Percentiles rank a stretch among this genome's conserved stretches.
Evolutionary conservation across 1,284 basidiomycete species (phyloP).

Genomic region (Papiliotrema terrestris): DNA sequence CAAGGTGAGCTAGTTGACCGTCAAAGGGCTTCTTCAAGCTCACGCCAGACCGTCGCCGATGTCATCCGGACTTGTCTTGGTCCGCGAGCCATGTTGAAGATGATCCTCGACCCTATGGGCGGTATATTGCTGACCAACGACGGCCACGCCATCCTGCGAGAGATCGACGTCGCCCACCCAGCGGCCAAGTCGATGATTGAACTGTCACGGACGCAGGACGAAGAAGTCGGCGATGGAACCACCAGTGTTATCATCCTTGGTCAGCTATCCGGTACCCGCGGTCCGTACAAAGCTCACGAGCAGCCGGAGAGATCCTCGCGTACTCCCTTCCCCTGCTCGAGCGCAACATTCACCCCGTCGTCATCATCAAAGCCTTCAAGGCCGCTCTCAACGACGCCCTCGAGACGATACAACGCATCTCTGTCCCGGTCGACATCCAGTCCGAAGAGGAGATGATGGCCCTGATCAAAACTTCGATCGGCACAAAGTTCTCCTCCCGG

Average conservation of each 20-base stretch:
- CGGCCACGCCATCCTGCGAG: constrained; percentile 93
- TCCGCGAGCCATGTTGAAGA: constrained; percentile 98
- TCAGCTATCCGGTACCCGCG: constrained; percentile 34
- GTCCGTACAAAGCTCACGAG: constrained; percentile 1
- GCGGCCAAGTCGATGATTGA: constrained; percentile 99
- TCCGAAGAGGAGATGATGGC: constrained; percentile 91
- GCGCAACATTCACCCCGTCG: constrained; percentile 95
- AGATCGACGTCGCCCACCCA: constrained; percentile 97
- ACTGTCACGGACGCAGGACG: constrained; percentile 90
- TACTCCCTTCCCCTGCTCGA: constrained; percentile 89
- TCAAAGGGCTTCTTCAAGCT: not conserved
- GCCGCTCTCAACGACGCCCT: constrained; percentile 89
- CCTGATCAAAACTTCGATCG: constrained; percentile 97
- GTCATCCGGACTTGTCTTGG: constrained; percentile 98
- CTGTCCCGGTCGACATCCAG: constrained; percentile 81
- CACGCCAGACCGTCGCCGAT: constrained; percentile 83
- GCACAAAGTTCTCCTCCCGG: constrained; percentile 95
- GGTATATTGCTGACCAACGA: constrained; percentile 97
- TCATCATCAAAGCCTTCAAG: constrained; percentile 98
- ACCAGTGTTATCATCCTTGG: constrained; percentile 96
- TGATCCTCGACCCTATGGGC: constrained; percentile 98
- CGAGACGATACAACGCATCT: constrained; percentile 69
- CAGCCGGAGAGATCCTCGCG: constrained; percentile 97
- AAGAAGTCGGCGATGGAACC: constrained; percentile 97
- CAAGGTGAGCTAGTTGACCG: constrained; percentile 60